phyloP scores from a whole-genome alignment of 1,139 yeast genomes.

The Lodderomyces metapsilosis region DNA sequence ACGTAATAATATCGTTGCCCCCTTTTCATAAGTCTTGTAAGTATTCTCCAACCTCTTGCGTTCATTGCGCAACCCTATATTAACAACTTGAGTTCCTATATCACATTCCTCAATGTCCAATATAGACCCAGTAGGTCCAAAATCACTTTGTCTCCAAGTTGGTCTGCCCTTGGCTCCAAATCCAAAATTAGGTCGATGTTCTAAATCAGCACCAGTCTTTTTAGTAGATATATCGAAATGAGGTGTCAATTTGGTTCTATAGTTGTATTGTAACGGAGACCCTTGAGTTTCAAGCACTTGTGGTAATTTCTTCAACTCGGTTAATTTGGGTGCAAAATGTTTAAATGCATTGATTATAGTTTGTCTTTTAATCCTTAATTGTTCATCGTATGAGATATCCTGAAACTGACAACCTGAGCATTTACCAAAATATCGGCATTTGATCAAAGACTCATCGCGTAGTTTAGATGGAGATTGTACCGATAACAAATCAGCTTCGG shows the following conservation, averaged over 20 bases:
- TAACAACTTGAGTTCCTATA: slow-evolving; percentile 79
- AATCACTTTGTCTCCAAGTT: slow-evolving; percentile 54
- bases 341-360: slow-evolving; percentile 83
- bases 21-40: slow-evolving; percentile 64
- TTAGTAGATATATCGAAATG: slow-evolving; percentile 82
- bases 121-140: slow-evolving; percentile 48
- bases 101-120: slow-evolving; percentile 92
- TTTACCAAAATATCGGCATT: slow-evolving; percentile 46
- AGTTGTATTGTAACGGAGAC: slow-evolving; percentile 73
- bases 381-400: slow-evolving; percentile 68
- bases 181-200: slow-evolving; percentile 71
- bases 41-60: slow-evolving; percentile 51
- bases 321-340: slow-evolving; percentile 59
- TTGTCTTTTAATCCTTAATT: slow-evolving; percentile 65
- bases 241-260: slow-evolving; percentile 92
- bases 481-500: slow-evolving; percentile 69
- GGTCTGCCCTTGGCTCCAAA: slow-evolving; percentile 85
- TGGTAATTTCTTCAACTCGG: slow-evolving; percentile 48
- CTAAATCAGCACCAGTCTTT: slow-evolving; percentile 32
- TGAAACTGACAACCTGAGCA: slow-evolving; percentile 92
- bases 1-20: slow-evolving; percentile 83
- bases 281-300: slow-evolving; percentile 64
- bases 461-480: slow-evolving; percentile 45
- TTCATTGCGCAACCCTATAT: slow-evolving; percentile 73
- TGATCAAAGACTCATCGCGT: slow-evolving; percentile 51